Conservation (phyloP, 371 early-diverging fungal genomes). For the Circinella umbellata region DNA sequence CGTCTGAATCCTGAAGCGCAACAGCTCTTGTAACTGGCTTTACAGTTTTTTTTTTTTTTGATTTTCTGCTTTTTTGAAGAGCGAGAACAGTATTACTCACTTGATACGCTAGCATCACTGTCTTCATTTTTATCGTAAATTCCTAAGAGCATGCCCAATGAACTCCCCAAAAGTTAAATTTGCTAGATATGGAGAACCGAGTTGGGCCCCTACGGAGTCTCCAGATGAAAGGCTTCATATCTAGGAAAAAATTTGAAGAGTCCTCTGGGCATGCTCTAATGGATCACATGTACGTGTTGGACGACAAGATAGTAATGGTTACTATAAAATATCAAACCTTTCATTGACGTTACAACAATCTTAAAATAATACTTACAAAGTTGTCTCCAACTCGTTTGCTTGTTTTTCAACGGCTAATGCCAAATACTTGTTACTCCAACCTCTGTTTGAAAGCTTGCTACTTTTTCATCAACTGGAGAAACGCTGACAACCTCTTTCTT, state of each 20-base stretch:
- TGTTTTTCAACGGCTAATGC: slow-evolving; percentile 1
- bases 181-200: no score
- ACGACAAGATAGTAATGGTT: no score
- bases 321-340: not conserved
- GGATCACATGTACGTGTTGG: not conserved
- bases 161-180: no score
- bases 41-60: not conserved
- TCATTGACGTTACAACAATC: slow-evolving; percentile 3
- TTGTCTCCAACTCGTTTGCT: not conserved
- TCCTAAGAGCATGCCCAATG: no score
- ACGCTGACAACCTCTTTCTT: no score
- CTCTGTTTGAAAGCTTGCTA: not conserved
- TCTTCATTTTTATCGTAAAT: not conserved
- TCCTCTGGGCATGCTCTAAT: no score
- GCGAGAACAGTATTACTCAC: not conserved
- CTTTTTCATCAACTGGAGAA: slow-evolving; percentile 1
- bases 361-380: slow-evolving; percentile 3
- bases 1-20: not conserved
- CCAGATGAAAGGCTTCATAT: no score
- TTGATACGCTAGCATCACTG: not conserved
- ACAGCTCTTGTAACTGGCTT: not conserved
- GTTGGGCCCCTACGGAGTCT: no score
- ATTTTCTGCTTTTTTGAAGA: not conserved
- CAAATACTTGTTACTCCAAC: not conserved
- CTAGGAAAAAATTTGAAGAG: no score